A percentile compares a stretch with the other conserved stretches of the same genome.
Conservation (phyloP, 371 early-diverging fungal genomes). For the Mucor mucedo region DNA sequence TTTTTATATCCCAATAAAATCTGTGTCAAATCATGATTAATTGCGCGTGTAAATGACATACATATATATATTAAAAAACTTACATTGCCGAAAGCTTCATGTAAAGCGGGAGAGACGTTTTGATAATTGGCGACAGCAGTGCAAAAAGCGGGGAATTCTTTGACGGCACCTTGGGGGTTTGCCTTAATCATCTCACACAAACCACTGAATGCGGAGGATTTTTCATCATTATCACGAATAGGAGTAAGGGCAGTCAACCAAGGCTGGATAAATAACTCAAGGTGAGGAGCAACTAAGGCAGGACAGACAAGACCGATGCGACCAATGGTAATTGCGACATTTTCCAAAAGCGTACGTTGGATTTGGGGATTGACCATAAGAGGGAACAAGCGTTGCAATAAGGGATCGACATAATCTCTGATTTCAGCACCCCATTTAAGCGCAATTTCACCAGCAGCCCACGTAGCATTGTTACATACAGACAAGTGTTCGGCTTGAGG, state of each 20-base stretch:
- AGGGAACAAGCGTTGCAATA: constrained; percentile 82
- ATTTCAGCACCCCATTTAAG: constrained; percentile 73
- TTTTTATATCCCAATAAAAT: constrained; percentile 74
- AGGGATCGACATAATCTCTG: constrained; percentile 72
- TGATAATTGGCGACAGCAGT: constrained; percentile 76
- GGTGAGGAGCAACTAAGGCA: constrained; percentile 76
- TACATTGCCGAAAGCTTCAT: constrained; percentile 73
- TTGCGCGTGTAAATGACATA: background rate
- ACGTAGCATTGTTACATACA: constrained; percentile 91
- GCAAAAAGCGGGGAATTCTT: constrained; percentile 72
- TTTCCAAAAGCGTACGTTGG: constrained; percentile 83
- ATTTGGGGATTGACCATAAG: constrained; percentile 72
- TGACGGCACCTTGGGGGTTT: constrained; percentile 84
- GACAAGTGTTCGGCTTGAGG: constrained; percentile 67
- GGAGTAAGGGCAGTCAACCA: constrained; percentile 75
- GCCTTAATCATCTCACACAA: constrained; percentile 86
- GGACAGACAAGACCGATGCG: constrained; percentile 89
- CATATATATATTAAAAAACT: constrained; percentile 3
- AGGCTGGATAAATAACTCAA: constrained; percentile 72
- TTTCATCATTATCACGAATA: constrained; percentile 91
- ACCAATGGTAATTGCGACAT: constrained; percentile 94
- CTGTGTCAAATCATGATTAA: constrained; percentile 28
- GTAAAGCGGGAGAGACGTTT: constrained; percentile 62
- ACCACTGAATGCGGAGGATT: constrained; percentile 92
- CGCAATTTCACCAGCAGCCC: constrained; percentile 95